These are phyloP conservation scores for Calonectria pauciramosa DNA, from an alignment of 2,329 filamentous ascomycete genomes.

Conservation along the genomic window DNA sequence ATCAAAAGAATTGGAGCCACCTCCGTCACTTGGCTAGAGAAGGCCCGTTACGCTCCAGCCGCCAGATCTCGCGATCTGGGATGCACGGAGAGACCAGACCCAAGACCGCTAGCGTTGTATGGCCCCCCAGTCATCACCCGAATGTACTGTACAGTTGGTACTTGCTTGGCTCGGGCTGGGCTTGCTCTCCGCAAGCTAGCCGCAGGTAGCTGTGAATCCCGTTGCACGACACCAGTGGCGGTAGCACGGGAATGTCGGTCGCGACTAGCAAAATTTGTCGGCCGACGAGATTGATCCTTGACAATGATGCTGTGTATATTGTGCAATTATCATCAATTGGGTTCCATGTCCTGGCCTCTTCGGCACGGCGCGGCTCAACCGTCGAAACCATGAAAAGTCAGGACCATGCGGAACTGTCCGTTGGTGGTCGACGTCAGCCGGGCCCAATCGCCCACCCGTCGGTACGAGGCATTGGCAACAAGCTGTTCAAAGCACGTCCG, in stretches of 20 bases:
- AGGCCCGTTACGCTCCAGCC: slow-evolving; percentile 29
- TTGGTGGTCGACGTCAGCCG: too few relatives aligned
- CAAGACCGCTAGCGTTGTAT: slow-evolving; percentile 27
- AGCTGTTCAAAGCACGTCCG: background rate
- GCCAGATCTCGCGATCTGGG: slow-evolving; percentile 43
- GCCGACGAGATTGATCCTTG: background rate
- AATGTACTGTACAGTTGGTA: background rate
- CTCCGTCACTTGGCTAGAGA: slow-evolving; percentile 1
- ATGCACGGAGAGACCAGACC: slow-evolving; percentile 38
- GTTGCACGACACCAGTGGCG: slow-evolving; percentile 1
- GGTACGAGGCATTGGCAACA: too few relatives aligned
- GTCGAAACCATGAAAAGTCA: background rate
- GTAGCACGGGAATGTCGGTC: slow-evolving; percentile 29
- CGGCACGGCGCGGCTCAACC: slow-evolving; percentile 1
- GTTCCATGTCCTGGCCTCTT: background rate
- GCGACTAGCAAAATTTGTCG: background rate
- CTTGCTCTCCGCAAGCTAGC: background rate
- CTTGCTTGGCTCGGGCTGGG: background rate
- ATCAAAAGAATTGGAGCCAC: slow-evolving; percentile 12
- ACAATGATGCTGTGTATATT: background rate
- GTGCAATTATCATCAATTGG: slow-evolving; percentile 12
- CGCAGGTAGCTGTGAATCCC: background rate
- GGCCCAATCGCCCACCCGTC: too few relatives aligned
- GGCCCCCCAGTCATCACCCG: background rate
- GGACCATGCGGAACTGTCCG: background rate